Conservation (phyloP, 2,329 filamentous ascomycete genomes). For the Teratosphaeria nubilosa region DNA sequence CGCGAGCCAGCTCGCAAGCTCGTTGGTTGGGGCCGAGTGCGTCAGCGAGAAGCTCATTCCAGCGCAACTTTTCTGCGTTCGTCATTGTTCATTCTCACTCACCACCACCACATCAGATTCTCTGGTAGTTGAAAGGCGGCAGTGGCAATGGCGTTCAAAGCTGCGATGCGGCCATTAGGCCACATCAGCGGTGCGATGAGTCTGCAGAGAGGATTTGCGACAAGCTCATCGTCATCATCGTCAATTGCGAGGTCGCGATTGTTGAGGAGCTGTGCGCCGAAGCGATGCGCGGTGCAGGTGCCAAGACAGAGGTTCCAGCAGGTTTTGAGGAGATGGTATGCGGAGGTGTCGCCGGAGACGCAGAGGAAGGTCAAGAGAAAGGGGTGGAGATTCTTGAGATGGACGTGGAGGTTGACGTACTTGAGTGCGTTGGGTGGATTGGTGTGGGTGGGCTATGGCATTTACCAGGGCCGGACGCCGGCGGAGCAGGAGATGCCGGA, state of each 20-base stretch:
- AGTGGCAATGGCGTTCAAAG: slow-evolving; percentile 17
- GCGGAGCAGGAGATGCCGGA: slow-evolving; percentile 69
- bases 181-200: slow-evolving; percentile 15
- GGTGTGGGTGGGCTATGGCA: slow-evolving; percentile 65
- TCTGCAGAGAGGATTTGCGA: slow-evolving; percentile 11
- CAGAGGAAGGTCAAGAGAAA: slow-evolving; percentile 38
- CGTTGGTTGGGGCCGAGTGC: not conserved
- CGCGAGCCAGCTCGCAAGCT: not conserved
- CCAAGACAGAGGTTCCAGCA: slow-evolving; percentile 6
- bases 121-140: slow-evolving; percentile 1
- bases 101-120: not conserved
- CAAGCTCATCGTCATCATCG: not conserved
- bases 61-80: slow-evolving; percentile 1
- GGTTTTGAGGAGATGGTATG: slow-evolving; percentile 22
- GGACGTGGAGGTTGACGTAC: slow-evolving; percentile 75
- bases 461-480: slow-evolving; percentile 76
- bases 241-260: slow-evolving; percentile 1
- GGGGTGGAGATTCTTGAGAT: slow-evolving; percentile 59
- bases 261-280: slow-evolving; percentile 6
- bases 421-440: slow-evolving; percentile 60
- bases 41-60: slow-evolving; percentile 1
- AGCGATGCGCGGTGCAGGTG: slow-evolving; percentile 3
- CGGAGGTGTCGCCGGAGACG: slow-evolving; percentile 18
- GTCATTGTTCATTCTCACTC: slow-evolving; percentile 3
- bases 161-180: slow-evolving; percentile 16